Evolutionary conservation across 371 early-diverging fungal genomes (phyloP).

Genomic region (Rhizopus delemar): DNA sequence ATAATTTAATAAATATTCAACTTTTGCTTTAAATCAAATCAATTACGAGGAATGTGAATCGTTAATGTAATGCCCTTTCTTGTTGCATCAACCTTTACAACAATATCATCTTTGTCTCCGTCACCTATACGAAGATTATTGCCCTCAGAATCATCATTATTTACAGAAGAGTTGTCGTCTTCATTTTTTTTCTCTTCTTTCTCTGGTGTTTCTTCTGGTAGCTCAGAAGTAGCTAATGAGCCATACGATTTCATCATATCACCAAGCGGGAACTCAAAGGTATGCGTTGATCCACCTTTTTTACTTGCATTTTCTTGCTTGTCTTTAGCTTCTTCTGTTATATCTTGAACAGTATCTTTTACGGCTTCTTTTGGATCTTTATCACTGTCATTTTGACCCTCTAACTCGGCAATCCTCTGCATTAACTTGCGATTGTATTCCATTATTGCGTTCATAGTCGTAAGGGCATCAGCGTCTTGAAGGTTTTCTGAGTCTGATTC

Average conservation of each 20-base stretch:
- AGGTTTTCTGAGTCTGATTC: slow-evolving; percentile 3
- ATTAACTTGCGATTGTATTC: slow-evolving; percentile 25
- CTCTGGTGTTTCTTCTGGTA: slow-evolving; percentile 4
- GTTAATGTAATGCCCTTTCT: slow-evolving; percentile 29
- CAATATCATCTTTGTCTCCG: slow-evolving; percentile 29
- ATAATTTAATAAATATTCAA: too few relatives aligned
- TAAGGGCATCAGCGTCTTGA: slow-evolving; percentile 12
- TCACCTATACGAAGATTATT: slow-evolving; percentile 10
- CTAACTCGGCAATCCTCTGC: slow-evolving; percentile 9
- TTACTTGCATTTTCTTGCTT: background rate
- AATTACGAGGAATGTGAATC: slow-evolving; percentile 33
- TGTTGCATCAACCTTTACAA: slow-evolving; percentile 36
- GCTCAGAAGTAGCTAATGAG: slow-evolving; percentile 5
- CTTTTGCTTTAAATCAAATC: background rate
- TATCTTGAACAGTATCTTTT: slow-evolving; percentile 7
- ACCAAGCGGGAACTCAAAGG: slow-evolving; percentile 28
- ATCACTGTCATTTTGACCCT: slow-evolving; percentile 11
- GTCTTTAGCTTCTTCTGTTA: slow-evolving; percentile 3
- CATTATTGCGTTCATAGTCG: slow-evolving; percentile 27
- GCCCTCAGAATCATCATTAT: slow-evolving; percentile 1
- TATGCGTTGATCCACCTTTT: slow-evolving; percentile 14
- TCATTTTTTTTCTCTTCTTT: slow-evolving; percentile 4
- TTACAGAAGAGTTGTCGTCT: slow-evolving; percentile 19
- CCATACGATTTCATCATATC: slow-evolving; percentile 22
- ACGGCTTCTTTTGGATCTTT: slow-evolving; percentile 9